Percentiles rank a stretch among this genome's conserved stretches.
These are phyloP conservation scores for Cytidiella melzeri DNA, from an alignment of 768 basidiomycete genomes.

Conservation along the genomic window DNA sequence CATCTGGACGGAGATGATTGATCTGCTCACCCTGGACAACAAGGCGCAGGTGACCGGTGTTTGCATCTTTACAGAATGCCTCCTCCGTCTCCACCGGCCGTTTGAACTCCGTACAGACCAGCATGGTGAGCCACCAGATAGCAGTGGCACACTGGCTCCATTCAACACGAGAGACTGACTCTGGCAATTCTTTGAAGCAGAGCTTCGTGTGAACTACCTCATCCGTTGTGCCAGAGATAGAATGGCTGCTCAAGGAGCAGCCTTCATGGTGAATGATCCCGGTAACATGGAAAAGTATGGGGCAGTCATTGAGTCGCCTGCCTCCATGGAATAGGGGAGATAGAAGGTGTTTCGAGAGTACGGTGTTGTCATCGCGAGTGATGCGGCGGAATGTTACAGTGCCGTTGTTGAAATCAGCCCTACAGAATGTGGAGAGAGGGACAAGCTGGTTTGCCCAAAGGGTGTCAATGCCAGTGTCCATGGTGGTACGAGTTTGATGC, in stretches of 20 bases:
- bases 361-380: background rate
- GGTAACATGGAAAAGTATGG: background rate
- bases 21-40: background rate
- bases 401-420: background rate
- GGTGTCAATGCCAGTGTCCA: background rate
- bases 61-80: background rate
- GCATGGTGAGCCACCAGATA: background rate
- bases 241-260: background rate
- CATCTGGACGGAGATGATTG: no score
- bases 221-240: background rate
- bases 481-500: background rate
- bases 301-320: background rate
- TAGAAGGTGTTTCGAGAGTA: background rate
- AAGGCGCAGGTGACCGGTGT: background rate
- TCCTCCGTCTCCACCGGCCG: background rate
- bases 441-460: background rate
- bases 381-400: background rate
- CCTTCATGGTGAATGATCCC: background rate
- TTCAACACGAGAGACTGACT: background rate
- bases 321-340: background rate
- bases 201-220: background rate
- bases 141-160: background rate
- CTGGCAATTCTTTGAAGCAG: background rate
- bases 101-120: background rate
- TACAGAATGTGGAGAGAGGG: background rate